These are phyloP conservation scores for Elaeis guineensis DNA, from an alignment of 176 grass and related monocot species.

Conservation along the genomic window DNA sequence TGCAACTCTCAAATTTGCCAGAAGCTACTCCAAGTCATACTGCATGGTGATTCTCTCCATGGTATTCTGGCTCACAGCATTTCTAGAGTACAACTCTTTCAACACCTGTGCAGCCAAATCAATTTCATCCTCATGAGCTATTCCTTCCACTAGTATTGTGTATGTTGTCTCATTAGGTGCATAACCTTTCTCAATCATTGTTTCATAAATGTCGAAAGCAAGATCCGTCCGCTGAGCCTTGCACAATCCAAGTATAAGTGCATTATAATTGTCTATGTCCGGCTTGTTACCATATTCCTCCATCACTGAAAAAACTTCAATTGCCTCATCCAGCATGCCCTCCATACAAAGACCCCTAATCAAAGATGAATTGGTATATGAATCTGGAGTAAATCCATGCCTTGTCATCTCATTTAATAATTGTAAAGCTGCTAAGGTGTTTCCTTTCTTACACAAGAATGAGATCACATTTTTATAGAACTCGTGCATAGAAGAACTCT, in stretches of 20 bases:
- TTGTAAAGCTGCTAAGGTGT: constrained; percentile 24
- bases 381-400: constrained; percentile 26
- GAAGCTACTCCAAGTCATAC: constrained; percentile 25
- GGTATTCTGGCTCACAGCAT: constrained; percentile 14
- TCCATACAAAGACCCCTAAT: constrained; percentile 29
- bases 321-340: constrained; percentile 23
- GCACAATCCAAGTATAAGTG: constrained; percentile 28
- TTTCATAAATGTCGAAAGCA: constrained; percentile 18
- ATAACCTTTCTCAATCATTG: constrained; percentile 26
- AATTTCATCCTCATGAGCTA: constrained; percentile 24
- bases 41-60: constrained; percentile 22
- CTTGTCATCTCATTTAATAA: constrained; percentile 25
- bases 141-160: constrained; percentile 24
- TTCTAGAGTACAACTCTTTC: constrained; percentile 22
- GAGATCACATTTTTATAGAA: constrained; percentile 27
- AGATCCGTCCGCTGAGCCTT: constrained; percentile 25
- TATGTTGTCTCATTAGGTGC: constrained; percentile 24
- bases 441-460: constrained; percentile 29
- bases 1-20: background rate
- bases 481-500: constrained; percentile 13
- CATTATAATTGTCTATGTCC: constrained; percentile 24
- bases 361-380: constrained; percentile 18
- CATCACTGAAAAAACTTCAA: constrained; percentile 21
- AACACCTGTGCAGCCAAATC: constrained; percentile 22
- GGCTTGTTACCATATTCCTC: constrained; percentile 21